A percentile compares a stretch with the other conserved stretches of the same genome.
These are phyloP conservation scores for Phytopythium cucurbitacearum DNA, from an alignment of 352 stramenopile genomes.

Conservation along the genomic window DNA sequence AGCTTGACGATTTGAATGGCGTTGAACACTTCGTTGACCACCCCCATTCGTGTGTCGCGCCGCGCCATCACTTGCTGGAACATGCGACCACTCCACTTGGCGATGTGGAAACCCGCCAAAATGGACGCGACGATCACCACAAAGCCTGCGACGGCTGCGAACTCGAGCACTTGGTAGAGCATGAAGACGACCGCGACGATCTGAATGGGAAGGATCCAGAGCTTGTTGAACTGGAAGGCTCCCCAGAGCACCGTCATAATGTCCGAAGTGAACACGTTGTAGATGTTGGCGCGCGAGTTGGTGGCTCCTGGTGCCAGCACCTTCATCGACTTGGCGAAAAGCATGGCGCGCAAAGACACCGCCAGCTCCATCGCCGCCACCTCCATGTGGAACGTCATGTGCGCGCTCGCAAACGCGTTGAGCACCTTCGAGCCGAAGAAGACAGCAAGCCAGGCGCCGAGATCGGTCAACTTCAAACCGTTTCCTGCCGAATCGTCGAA, in stretches of 20 bases:
- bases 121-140: conserved; percentile 27
- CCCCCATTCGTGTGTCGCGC: conserved; percentile 88
- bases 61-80: conserved; percentile 77
- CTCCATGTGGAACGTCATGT: conserved; percentile 23
- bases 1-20: conserved; percentile 96
- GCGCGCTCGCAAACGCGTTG: conserved; percentile 18
- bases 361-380: conserved; percentile 23
- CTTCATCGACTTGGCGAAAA: conserved; percentile 35
- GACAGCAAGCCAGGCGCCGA: conserved; percentile 28
- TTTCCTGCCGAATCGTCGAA: conserved; percentile 10
- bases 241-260: conserved; percentile 46
- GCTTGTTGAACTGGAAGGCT: conserved; percentile 32
- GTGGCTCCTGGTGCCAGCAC: neutral
- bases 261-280: conserved; percentile 93
- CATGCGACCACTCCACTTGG: conserved; percentile 31
- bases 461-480: conserved; percentile 7
- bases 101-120: conserved; percentile 44
- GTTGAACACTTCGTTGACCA: conserved; percentile 89
- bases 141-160: conserved; percentile 36
- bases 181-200: conserved; percentile 31
- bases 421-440: conserved; percentile 35
- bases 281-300: conserved; percentile 58
- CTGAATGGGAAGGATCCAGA: conserved; percentile 49
- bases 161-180: conserved; percentile 32
- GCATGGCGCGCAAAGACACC: conserved; percentile 27